Conservation (phyloP, 495 filamentous ascomycete genomes). For the Penicillium paradoxum region DNA sequence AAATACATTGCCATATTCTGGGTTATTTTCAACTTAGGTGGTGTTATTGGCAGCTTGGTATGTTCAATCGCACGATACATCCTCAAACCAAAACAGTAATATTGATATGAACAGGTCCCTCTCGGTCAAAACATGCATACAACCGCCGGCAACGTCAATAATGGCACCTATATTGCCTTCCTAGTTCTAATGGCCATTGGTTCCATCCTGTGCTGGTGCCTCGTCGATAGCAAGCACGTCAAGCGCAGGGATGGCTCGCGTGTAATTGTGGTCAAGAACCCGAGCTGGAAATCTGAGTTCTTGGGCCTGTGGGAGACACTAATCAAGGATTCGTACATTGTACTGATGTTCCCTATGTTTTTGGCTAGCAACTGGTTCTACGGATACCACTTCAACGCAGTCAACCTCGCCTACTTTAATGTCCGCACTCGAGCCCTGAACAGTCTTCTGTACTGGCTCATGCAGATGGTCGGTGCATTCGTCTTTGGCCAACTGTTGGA, state of each 20-base stretch:
- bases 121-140: slow-evolving; percentile 75
- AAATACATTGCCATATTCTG: slow-evolving; percentile 88
- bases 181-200: slow-evolving; percentile 79
- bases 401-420: slow-evolving; percentile 67
- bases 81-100: background rate
- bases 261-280: slow-evolving; percentile 82
- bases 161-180: slow-evolving; percentile 90
- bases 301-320: slow-evolving; percentile 73
- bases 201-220: slow-evolving; percentile 62
- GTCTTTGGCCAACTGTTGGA: slow-evolving; percentile 76
- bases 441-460: slow-evolving; percentile 77
- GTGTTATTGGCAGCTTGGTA: slow-evolving; percentile 81
- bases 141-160: slow-evolving; percentile 56
- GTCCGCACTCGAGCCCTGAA: slow-evolving; percentile 80
- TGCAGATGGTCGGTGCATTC: slow-evolving; percentile 82
- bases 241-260: slow-evolving; percentile 77
- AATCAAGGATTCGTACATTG: slow-evolving; percentile 65
- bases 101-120: slow-evolving; percentile 50
- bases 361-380: slow-evolving; percentile 51
- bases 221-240: slow-evolving; percentile 74
- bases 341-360: slow-evolving; percentile 86
- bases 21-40: slow-evolving; percentile 93
- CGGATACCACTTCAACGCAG: slow-evolving; percentile 47
- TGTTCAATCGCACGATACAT: slow-evolving; percentile 13
- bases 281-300: slow-evolving; percentile 74